Evolutionary conservation across 495 filamentous ascomycete species (phyloP), one percentile per base, ranked within the genome.

Genomic region (Evernia prunastri): DNA sequence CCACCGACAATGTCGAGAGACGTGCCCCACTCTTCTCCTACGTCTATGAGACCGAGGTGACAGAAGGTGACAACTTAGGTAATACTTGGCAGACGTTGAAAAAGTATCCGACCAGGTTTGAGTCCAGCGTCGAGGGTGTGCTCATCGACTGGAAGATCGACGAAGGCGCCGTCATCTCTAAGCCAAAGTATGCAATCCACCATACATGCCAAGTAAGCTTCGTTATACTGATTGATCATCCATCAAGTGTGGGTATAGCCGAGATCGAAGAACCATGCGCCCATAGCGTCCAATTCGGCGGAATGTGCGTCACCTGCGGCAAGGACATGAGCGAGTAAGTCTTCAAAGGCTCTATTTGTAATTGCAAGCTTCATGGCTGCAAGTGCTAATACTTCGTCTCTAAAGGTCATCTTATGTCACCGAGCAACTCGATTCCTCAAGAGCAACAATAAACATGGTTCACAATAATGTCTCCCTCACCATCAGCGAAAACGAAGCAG

Each of bases 311-410:
- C 40, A 82, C 89, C 66, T 99, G 94, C 76, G 95, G 94, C 59
- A 92, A 96, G 79, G 93, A 99, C 72, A 97, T 99, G 95, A 97
- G 90, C 59, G 83, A 81, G 86, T 87, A 78, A 65, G 82, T 64
- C 36, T 29, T 47, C 51, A 40, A 45, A 54, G 15, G 10, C 43
- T 33, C 17, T 20, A 5, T 42, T 6, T 17, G 27, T 37, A 20
- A 39, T 42, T 37, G 56, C 63, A 18, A 33, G 25, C n/a, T 18
- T 42, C 18, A 54, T 17, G 53, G 25, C 23, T 35, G 29, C n/a
- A 8, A 25, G 25, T 42, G 64, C 53, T 58, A n/a, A 67, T 60
- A 12, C 17, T 17, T 59, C 56, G n/a, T 39, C 15, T 37, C 23
- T 39, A 15, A 56, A 86, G 83, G 67, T 74, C 79, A 18, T 78